Percentiles rank a stretch among this genome's conserved stretches.
Evolutionary conservation across 768 basidiomycete species (phyloP).

Genomic region (Auricularia auricula-judae): DNA sequence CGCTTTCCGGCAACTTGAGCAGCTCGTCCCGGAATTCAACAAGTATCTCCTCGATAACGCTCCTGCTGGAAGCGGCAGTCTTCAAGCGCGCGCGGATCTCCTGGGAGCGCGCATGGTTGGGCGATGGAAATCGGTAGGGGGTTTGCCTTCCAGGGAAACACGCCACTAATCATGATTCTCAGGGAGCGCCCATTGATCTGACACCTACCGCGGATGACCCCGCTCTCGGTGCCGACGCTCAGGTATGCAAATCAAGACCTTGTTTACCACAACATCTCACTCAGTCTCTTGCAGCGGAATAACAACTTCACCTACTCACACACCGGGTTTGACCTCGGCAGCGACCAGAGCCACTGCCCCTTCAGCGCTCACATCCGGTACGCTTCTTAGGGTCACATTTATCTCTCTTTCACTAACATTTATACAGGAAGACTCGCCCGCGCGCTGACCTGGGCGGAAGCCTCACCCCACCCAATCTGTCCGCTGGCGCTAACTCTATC

Average conservation of each 20-base stretch:
- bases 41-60: constrained; percentile 1
- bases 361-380: constrained; percentile 2
- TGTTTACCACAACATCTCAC: neutral
- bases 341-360: constrained; percentile 1
- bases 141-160: neutral
- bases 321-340: neutral
- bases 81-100: neutral
- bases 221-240: neutral
- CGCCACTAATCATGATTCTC: neutral
- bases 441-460: neutral
- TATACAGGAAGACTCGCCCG: neutral
- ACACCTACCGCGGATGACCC: constrained; percentile 1
- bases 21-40: constrained; percentile 6
- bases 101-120: constrained; percentile 4
- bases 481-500: neutral
- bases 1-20: constrained; percentile 6
- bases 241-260: neutral
- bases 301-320: constrained; percentile 1
- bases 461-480: too few relatives aligned
- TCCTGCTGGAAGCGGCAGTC: neutral
- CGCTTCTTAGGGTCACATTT: too few relatives aligned
- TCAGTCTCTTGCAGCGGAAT: neutral
- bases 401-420: too few relatives aligned
- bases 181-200: constrained; percentile 2
- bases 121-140: constrained; percentile 4